Evolutionary conservation across 2,329 filamentous ascomycete species (phyloP), one percentile per base, ranked within the genome.

Genomic region (Paraphoma sp.): DNA sequence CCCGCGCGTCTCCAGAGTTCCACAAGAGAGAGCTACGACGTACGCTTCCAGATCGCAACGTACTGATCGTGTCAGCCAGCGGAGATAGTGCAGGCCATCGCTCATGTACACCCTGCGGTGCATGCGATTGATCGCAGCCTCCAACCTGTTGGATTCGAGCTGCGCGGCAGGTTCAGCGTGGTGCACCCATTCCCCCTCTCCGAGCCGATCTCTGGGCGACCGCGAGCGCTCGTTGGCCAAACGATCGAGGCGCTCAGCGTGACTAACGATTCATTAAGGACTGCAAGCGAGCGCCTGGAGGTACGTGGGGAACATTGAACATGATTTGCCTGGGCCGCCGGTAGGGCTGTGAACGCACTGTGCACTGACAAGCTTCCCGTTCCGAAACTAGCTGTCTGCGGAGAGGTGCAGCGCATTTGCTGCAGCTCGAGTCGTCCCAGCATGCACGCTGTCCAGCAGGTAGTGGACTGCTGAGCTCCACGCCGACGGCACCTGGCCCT

Each of bases 271-370:
- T 45, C 47, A 46, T 46, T 23, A 42, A 55, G 16, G 43, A 31
- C 46, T 40, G 52, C 56, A 63, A 47, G 50, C 50, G 50, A 60
- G 57, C 53, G 53, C 29, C 47, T 50, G 53, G 47, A 29, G 45
- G 42, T n/a, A 54, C 57, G 53, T 59, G 57, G 57, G 55, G 59
- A 58, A 36, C 33, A 14, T 23, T 36, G 33, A 48, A 31, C 30
- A 51, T 23, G 55, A 51, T 40, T 44, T 52, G 52, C 45, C 48
- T 50, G 49, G 57, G 28, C 44, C 17, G 42, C 44, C 57, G 54
- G 60, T 70, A 68, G 57, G 63, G 67, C 67, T 69, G 63, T 16
- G 45, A 51, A 48, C 18, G 41, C 54, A 48, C 14, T 38, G 23
- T 31, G 44, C 45, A 55, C 42, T 48, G 47, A 47, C 50, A 45